Evolutionary conservation across 306 rosid genomes (phyloP).

Genomic region (Pachyrhizus erosus): DNA sequence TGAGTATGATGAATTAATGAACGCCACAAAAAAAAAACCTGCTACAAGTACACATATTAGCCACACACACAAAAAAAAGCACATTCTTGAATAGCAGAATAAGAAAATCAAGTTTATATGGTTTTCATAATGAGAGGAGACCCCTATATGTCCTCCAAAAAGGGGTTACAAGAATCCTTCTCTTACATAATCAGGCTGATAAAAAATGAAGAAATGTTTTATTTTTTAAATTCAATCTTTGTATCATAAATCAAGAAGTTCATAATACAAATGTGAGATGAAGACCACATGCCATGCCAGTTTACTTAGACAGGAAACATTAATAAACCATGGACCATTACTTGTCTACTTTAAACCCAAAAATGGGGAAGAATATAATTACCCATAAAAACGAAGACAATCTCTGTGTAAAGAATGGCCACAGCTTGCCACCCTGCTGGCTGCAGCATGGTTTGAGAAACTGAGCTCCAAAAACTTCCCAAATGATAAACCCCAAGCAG

Average conservation of each 20-base stretch:
- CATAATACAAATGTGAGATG: conserved; percentile 12
- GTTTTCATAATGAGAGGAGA: conserved; percentile 26
- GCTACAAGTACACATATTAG: not conserved
- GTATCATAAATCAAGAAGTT: conserved; percentile 29
- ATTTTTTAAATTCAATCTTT: conserved; percentile 15
- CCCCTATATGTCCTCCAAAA: conserved; percentile 26
- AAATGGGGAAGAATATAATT: conserved; percentile 35
- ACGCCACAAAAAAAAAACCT: conserved; percentile 18
- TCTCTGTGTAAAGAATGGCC: conserved; percentile 99
- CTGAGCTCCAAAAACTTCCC: conserved; percentile 99
- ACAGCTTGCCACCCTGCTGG: conserved; percentile 98
- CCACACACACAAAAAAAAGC: not conserved
- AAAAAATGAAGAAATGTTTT: not conserved
- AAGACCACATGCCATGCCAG: conserved; percentile 23
- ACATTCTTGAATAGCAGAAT: conserved; percentile 28
- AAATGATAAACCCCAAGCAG: conserved; percentile 99
- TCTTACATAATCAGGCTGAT: conserved; percentile 33
- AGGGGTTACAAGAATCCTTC: conserved; percentile 27
- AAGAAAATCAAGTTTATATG: conserved; percentile 18
- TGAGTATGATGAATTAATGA: conserved; percentile 27
- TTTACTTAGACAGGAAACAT: conserved; percentile 7
- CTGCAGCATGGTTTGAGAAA: conserved; percentile 98
- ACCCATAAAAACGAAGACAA: conserved; percentile 99
- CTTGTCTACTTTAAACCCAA: conserved; percentile 29
- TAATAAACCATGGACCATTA: conserved; percentile 8